These are phyloP conservation scores for Aquilaria agallochum DNA, from an alignment of 441 rosid species.

Conservation along the genomic window DNA sequence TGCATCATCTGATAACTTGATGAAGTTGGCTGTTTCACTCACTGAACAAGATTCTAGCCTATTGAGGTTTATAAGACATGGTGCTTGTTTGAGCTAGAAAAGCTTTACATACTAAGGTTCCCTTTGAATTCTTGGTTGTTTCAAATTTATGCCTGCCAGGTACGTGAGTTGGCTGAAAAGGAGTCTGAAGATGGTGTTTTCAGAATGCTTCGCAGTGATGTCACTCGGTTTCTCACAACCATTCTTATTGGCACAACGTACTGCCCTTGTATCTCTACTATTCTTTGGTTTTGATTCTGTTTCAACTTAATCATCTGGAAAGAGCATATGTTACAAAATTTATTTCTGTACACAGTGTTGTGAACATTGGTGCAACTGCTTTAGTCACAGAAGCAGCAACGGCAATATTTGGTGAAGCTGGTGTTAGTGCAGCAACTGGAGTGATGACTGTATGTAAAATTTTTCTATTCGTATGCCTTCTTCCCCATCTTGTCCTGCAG, in stretches of 20 bases:
- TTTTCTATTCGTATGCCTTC: neutral
- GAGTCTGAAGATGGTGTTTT: constrained; percentile 96
- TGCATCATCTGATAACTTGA: no score
- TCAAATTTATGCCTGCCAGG: constrained; percentile 40
- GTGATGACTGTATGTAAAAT: constrained; percentile 84
- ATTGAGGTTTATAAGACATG: constrained; percentile 4
- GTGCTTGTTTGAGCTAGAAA: neutral
- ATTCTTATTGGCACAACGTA: constrained; percentile 99
- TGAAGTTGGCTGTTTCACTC: no score
- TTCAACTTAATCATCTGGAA: constrained; percentile 19
- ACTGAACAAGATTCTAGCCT: neutral
- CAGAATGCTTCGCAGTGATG: constrained; percentile 94
- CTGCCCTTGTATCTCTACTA: constrained; percentile 21
- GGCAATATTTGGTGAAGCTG: constrained; percentile 99
- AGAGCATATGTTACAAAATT: constrained; percentile 24
- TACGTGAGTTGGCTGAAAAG: constrained; percentile 96
- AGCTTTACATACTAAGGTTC: neutral
- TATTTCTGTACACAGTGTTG: constrained; percentile 59
- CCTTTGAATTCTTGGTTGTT: constrained; percentile 17
- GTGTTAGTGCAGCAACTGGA: constrained; percentile 99
- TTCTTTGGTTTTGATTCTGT: constrained; percentile 20
- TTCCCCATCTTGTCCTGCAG: no score
- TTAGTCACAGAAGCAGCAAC: constrained; percentile 98
- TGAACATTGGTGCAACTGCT: constrained; percentile 98
- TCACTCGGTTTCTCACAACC: constrained; percentile 95